Evolutionary conservation across 116 monocot genomes (phyloP).

Genomic region (Iris pallida): DNA sequence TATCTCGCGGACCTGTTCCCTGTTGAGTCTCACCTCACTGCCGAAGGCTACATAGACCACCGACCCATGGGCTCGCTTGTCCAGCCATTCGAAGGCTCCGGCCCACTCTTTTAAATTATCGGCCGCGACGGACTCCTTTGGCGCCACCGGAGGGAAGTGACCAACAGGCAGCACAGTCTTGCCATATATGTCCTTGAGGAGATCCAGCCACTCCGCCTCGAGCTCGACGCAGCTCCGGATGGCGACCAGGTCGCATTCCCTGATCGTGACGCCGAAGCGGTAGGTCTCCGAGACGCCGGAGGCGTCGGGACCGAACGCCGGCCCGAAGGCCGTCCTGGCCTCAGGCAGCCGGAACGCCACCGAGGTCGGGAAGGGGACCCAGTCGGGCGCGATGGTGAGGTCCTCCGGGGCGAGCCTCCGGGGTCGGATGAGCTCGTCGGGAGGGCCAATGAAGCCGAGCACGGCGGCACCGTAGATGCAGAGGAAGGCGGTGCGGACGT

Average conservation of each 20-base stretch:
- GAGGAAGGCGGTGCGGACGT: not conserved
- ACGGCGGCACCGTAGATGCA: not conserved
- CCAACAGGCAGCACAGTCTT: conserved; percentile 13
- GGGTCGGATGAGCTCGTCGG: not conserved
- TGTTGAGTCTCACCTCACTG: conserved; percentile 28
- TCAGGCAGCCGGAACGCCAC: conserved; percentile 5
- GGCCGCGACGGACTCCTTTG: too few species aligned
- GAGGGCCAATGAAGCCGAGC: not conserved
- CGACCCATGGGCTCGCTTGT: conserved; percentile 7
- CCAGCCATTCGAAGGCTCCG: conserved; percentile 23
- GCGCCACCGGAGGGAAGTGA: conserved; percentile 4
- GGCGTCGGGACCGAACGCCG: not conserved
- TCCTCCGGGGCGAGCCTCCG: not conserved
- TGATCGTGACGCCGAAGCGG: not conserved
- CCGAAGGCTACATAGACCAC: conserved; percentile 48
- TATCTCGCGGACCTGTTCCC: conserved; percentile 29
- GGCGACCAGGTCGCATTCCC: conserved; percentile 1
- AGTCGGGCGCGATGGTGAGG: not conserved
- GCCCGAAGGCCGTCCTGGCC: not conserved
- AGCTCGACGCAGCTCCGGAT: conserved; percentile 7
- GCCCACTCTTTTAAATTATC: not conserved
- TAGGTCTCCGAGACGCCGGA: not conserved
- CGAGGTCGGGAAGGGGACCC: conserved; percentile 4
- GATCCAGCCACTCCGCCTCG: conserved; percentile 2
- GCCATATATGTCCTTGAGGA: not conserved